Base-by-base conservation (phyloP, 2,329 filamentous ascomycete genomes). In the Blastomyces parvus region DNA sequence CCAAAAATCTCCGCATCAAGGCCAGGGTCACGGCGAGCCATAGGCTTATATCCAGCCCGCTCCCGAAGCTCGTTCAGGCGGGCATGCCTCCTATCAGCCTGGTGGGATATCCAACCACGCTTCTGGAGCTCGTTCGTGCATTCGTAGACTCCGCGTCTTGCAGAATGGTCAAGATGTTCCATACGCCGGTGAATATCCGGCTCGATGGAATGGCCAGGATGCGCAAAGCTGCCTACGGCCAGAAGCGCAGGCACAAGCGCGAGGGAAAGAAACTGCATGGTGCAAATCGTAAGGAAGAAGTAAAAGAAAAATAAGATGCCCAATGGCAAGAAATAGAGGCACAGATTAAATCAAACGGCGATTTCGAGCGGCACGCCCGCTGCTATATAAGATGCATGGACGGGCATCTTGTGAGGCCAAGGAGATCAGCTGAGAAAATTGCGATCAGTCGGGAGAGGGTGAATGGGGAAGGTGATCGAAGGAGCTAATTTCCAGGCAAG, bases 1-100 rank as follows among this genome's bases (percentile, higher is more conserved):
- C 62, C 50, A 58, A 68, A 68, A 36, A 58, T 13, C 38, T 58
- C 56, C 27, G 25, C 22, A 58, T 58, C 56, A n/a, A 60, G 44
- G 4, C 40, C 17, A 14, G 42, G n/a, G 17, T 48, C 58, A 17
- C 58, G 58, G 33, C 42, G 42, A 46, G 58, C 33, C 11, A 60
- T 17, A 50, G 58, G 42, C 25, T 7, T 50, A 60, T 60, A 36
- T 19, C 58, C 58, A 48, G 42, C 58, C n/a, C 17, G 27, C 11
- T 46, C 25, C 19, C 58, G 58, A 19, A 60, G 58, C 30, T 50
- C 58, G 8, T 60, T 60, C 17, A 48, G 11, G 44, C 33, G 44
- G 30, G 58, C 42, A 60, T 60, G 58, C 19, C 58, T 46, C 17
- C 44, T 50, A n/a, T 46, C 42, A 11, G 44, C 42, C 27, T 60